Base-by-base conservation (phyloP, 2,329 filamentous ascomycete species). In the Raffaelea ambrosiae region DNA sequence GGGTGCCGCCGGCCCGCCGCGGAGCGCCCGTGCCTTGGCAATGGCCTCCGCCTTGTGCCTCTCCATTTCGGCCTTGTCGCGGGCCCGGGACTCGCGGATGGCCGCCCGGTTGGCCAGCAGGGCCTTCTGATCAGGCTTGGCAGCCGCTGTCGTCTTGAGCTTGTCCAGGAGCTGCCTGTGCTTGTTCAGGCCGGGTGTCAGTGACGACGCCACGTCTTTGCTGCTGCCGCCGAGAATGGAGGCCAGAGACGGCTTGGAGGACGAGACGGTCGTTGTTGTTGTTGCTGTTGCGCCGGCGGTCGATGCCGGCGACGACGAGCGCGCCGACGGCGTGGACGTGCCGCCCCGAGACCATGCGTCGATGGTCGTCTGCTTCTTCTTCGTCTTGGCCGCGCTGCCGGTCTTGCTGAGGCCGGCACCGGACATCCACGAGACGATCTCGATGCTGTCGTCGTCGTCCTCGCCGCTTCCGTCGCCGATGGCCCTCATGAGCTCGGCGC, bases 401-500 rank as follows among this genome's bases (percentile, higher is more conserved):
- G 35, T 46, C 21, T 42, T n/a, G n/a, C n/a, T n/a, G n/a, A n/a
- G n/a, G n/a, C n/a, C n/a, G n/a, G n/a, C n/a, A 10, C 53, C 36
- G 29, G 54, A 55, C 33, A 55, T 29, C 39, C 61, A 72, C 2
- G 76, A 76, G 1, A 55, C 36, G 3, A 54, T 52, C 44, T 54
- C 47, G 10, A 55, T 45, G 16, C 31, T 18, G 14, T 49, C 45
- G 2, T 51, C 51, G 16, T 74, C 63, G 36, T 70, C 63, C 16
- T 75, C 68, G 29, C 80, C 77, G 40, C 75, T 70, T 5, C 78
- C 75, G 48, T 82, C 76, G 22, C 77, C 76, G 16, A 84, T 63
- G 9, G 77, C 79, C 57, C 79, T 75, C 44, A 81, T 67, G 33
- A 97, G 71, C 65, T 95, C 87, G 11, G 90, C 91, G 55, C 90